phyloP scores from a whole-genome alignment of 441 rosid genomes.

The Erysimum cheiri region DNA sequence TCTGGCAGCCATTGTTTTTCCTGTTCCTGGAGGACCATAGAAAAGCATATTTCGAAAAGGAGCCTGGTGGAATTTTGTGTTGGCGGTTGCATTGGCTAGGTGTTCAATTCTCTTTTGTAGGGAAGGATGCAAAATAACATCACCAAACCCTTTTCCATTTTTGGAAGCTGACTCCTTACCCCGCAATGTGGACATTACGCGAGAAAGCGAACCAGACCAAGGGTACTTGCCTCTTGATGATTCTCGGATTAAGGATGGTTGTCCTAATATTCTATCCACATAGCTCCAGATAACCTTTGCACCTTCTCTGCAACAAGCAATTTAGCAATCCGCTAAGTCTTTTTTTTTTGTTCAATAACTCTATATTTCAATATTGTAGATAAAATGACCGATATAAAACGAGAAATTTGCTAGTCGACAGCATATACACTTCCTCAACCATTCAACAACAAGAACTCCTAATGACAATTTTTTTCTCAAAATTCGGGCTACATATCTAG shows the following conservation, averaged over 20 bases:
- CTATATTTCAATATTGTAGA: not conserved
- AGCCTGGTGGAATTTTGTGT: slow-evolving; percentile 91
- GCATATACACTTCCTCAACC: slow-evolving; percentile 3
- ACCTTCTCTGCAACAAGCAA: slow-evolving; percentile 74
- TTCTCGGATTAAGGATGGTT: slow-evolving; percentile 94
- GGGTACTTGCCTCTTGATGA: slow-evolving; percentile 97
- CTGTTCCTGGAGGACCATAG: slow-evolving; percentile 99
- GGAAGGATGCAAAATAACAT: slow-evolving; percentile 87
- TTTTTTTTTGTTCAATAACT: no score
- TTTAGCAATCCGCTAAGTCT: slow-evolving; percentile 5
- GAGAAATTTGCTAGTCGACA: slow-evolving; percentile 4
- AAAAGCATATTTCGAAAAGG: slow-evolving; percentile 95
- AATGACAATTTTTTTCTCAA: not conserved
- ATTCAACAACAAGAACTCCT: slow-evolving; percentile 16
- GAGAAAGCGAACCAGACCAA: slow-evolving; percentile 85
- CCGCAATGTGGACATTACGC: slow-evolving; percentile 55
- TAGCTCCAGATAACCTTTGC: slow-evolving; percentile 98
- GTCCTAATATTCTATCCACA: slow-evolving; percentile 95
- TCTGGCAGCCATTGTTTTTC: slow-evolving; percentile 99
- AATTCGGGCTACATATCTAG: not conserved
- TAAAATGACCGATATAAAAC: slow-evolving; percentile 1
- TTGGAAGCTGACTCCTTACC: slow-evolving; percentile 51
- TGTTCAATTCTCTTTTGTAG: slow-evolving; percentile 83
- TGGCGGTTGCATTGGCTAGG: slow-evolving; percentile 88
- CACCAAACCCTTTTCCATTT: slow-evolving; percentile 83